Conservation (phyloP, 2,329 filamentous ascomycete species). For the Epichloe aotearoae region DNA sequence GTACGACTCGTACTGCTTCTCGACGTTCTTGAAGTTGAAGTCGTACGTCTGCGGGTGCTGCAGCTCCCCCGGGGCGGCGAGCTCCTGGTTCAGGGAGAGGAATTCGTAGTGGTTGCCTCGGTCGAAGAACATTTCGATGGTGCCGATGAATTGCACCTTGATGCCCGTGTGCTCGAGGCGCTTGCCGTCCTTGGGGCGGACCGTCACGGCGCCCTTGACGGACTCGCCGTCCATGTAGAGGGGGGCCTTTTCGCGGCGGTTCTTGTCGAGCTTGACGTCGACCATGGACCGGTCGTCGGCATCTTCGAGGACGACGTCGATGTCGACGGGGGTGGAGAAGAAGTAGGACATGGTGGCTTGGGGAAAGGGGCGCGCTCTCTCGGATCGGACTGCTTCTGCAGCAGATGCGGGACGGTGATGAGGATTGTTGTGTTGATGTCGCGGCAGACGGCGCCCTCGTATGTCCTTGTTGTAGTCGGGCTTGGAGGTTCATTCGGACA, state of each 20-base stretch:
- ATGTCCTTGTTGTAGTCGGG: too few species aligned
- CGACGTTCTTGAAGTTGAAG: constrained; percentile 99
- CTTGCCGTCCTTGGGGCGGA: constrained; percentile 96
- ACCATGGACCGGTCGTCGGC: constrained; percentile 89
- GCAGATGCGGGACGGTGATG: background rate
- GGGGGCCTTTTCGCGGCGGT: constrained; percentile 88
- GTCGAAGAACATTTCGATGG: constrained; percentile 99
- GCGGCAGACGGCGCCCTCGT: too few species aligned
- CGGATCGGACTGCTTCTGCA: background rate
- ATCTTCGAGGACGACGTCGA: constrained; percentile 95
- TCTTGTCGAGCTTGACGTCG: constrained; percentile 97
- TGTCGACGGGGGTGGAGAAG: constrained; percentile 96
- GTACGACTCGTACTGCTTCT: constrained; percentile 99
- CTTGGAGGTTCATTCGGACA: too few species aligned
- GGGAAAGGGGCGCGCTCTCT: background rate
- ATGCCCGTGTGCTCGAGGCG: constrained; percentile 95
- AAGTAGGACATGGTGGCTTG: constrained; percentile 72
- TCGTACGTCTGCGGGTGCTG: constrained; percentile 98
- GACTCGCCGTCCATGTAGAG: constrained; percentile 98
- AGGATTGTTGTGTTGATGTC: background rate
- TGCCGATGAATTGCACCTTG: constrained; percentile 99
- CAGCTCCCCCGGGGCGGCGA: constrained; percentile 94
- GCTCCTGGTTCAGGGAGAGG: constrained; percentile 89
- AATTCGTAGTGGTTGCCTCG: constrained; percentile 99
- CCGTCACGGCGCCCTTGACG: constrained; percentile 89